A percentile compares a stretch with the other conserved stretches of the same genome.
These are phyloP conservation scores for Fusarium mangiferae DNA, from an alignment of 2,329 filamentous ascomycete species.

Conservation along the genomic window DNA sequence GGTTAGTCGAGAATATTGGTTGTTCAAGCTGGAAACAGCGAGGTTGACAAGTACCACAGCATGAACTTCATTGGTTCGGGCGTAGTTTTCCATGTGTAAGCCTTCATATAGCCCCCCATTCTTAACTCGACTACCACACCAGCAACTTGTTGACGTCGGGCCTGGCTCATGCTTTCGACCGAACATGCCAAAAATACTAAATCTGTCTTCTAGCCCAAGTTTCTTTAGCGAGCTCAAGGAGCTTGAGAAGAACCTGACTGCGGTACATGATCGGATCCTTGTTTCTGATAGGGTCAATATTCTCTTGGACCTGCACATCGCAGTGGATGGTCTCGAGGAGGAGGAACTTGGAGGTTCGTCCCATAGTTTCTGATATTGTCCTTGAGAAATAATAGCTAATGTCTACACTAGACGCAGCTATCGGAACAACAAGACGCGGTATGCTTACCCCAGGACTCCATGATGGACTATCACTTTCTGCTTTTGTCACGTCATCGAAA, in stretches of 20 bases:
- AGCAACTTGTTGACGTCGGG: background rate
- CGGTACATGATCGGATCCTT: background rate
- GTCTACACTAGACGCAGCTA: background rate
- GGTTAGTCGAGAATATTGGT: background rate
- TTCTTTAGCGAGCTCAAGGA: background rate
- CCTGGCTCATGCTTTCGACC: background rate
- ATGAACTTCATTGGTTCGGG: background rate
- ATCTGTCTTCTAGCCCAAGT: background rate
- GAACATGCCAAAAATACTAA: background rate
- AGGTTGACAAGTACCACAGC: background rate
- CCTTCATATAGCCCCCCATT: background rate
- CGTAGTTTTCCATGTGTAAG: background rate
- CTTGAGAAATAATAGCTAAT: background rate
- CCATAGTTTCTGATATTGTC: background rate
- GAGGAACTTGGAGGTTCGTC: background rate
- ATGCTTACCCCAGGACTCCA: background rate
- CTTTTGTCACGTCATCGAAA: background rate
- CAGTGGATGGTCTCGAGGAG: background rate
- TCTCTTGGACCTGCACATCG: background rate
- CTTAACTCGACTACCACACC: background rate
- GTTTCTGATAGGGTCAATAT: background rate
- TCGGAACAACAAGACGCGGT: background rate
- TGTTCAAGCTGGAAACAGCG: background rate
- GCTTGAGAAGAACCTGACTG: background rate
- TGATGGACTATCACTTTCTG: background rate